Percentiles rank a stretch among this genome's conserved stretches.
phyloP scores from a whole-genome alignment of 176 grass and related monocot species.

The Juncus effusus region DNA sequence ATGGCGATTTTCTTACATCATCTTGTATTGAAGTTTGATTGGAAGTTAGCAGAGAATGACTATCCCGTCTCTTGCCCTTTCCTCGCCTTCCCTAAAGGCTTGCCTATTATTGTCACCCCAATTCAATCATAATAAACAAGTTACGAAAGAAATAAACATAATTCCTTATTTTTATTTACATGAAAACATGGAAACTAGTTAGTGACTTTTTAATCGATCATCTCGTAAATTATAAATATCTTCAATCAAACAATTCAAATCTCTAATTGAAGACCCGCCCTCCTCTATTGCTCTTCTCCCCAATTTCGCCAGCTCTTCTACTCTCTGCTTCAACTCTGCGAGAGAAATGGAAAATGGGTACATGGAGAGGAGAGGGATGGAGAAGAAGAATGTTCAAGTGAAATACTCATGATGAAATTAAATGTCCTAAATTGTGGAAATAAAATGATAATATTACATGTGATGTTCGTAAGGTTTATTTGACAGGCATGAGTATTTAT shows the following conservation, averaged over 20 bases:
- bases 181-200: too few species aligned
- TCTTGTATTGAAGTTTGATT: constrained; percentile 66
- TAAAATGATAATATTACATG: too few species aligned
- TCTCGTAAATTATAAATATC: constrained; percentile 16
- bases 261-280: constrained; percentile 31
- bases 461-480: too few species aligned
- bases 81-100: constrained; percentile 66
- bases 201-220: too few species aligned
- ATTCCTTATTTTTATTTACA: too few species aligned
- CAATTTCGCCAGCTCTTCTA: constrained; percentile 1
- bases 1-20: constrained; percentile 84
- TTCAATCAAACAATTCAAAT: constrained; percentile 24
- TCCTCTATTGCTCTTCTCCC: constrained; percentile 31
- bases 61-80: constrained; percentile 74
- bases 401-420: too few species aligned
- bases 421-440: too few species aligned
- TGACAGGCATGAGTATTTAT: too few species aligned
- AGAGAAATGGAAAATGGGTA: background rate
- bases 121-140: too few species aligned
- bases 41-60: constrained; percentile 69
- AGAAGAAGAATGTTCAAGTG: too few species aligned
- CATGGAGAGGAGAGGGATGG: constrained; percentile 29
- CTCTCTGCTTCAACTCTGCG: constrained; percentile 15
- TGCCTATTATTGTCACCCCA: constrained; percentile 45
- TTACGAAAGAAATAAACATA: too few species aligned